These are phyloP conservation scores for Canna indica DNA, from an alignment of 176 grass and related monocot genomes.

Conservation along the genomic window DNA sequence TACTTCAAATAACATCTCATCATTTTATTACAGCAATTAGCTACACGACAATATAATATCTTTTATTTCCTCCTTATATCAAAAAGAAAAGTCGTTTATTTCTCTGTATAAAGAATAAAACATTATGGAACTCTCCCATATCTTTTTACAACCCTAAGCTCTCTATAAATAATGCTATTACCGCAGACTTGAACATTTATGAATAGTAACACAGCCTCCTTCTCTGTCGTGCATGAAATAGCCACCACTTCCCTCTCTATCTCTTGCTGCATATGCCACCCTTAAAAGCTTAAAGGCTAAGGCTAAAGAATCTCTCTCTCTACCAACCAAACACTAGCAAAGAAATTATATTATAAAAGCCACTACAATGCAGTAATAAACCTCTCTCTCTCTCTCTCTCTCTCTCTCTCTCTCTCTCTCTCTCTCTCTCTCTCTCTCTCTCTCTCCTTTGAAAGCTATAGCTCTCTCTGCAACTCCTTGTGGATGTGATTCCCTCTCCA, in stretches of 20 bases:
- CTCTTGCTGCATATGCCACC: background rate
- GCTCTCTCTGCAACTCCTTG: conserved; percentile 2
- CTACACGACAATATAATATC: too few species aligned
- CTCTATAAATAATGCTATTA: too few species aligned
- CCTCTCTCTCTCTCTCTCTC: background rate
- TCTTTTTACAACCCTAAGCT: too few species aligned
- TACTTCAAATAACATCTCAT: too few species aligned
- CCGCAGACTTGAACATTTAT: too few species aligned
- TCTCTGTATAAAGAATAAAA: too few species aligned
- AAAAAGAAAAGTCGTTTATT: too few species aligned
- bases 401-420: background rate
- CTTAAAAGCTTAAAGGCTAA: conserved; percentile 14
- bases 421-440: background rate
- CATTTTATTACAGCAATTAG: too few species aligned
- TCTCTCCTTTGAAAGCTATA: background rate
- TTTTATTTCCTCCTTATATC: too few species aligned
- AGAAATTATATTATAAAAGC: background rate
- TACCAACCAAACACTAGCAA: background rate
- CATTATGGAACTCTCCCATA: too few species aligned
- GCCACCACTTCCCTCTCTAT: background rate
- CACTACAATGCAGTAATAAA: background rate
- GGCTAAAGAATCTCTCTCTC: background rate
- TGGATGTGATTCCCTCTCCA: conserved; percentile 2
- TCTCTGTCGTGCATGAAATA: background rate
- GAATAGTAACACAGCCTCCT: background rate